Percentiles rank a stretch among this genome's conserved stretches.
Evolutionary conservation across 192 early-diverging fungal genomes (phyloP).

Genomic region (Piromyces finnis): DNA sequence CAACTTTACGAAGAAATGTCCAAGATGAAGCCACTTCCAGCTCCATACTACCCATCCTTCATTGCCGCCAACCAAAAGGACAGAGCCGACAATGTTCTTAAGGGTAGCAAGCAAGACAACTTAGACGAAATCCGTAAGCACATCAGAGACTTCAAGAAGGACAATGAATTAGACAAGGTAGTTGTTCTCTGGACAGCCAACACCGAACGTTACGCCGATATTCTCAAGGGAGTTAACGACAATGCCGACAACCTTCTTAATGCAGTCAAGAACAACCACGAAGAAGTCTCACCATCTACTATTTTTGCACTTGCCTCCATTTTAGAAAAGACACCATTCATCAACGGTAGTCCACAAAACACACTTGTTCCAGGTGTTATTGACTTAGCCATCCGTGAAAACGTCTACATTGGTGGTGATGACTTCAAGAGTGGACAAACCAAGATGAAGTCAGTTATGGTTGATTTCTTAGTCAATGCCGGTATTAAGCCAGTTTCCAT

Average conservation of each 20-base stretch:
- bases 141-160: slow-evolving; percentile 83
- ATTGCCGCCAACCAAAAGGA: slow-evolving; percentile 97
- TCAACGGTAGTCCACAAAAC: slow-evolving; percentile 99
- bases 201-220: slow-evolving; percentile 80
- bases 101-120: slow-evolving; percentile 73
- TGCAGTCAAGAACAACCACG: slow-evolving; percentile 62
- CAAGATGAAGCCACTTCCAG: slow-evolving; percentile 70
- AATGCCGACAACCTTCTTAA: slow-evolving; percentile 81
- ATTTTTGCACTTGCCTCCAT: slow-evolving; percentile 93
- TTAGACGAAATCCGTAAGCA: slow-evolving; percentile 83
- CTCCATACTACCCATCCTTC: slow-evolving; percentile 97
- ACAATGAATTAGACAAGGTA: slow-evolving; percentile 76
- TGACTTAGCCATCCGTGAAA: slow-evolving; percentile 71
- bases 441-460: slow-evolving; percentile 97
- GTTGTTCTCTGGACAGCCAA: slow-evolving; percentile 98
- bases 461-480: slow-evolving; percentile 95
- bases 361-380: slow-evolving; percentile 95
- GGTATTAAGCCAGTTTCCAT: slow-evolving; percentile 97
- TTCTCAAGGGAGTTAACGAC: slow-evolving; percentile 88
- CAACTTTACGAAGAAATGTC: slow-evolving; percentile 69
- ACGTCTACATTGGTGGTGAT: slow-evolving; percentile 89
- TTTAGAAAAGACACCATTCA: slow-evolving; percentile 85
- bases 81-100: slow-evolving; percentile 82
- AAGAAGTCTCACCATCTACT: slow-evolving; percentile 86
- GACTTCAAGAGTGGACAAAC: slow-evolving; percentile 99